A percentile compares a stretch with the other conserved stretches of the same genome.
Evolutionary conservation across 169 alveolate genomes (phyloP).

Genomic region (Plasmodium knowlesi): DNA sequence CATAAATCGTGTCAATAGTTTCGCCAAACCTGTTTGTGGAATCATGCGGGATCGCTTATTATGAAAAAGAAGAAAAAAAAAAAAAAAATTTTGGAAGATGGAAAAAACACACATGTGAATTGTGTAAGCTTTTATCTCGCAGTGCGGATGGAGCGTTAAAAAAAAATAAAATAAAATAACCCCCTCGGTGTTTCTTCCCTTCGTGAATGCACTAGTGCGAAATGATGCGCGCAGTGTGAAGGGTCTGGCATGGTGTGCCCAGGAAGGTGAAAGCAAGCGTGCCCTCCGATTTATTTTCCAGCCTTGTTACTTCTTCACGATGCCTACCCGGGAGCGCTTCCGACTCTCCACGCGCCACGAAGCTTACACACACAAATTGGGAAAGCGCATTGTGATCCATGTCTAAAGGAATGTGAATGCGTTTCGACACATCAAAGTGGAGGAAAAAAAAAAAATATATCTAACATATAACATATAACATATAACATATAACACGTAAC

Average conservation of each 20-base stretch:
- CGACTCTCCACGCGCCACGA: background rate
- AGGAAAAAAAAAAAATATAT: background rate
- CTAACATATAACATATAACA: background rate
- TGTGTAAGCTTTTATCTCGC: background rate
- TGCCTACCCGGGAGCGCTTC: background rate
- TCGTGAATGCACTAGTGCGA: background rate
- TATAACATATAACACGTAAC: background rate
- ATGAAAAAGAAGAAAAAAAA: background rate
- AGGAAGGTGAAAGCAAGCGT: background rate
- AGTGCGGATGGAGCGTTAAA: background rate
- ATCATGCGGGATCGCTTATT: background rate
- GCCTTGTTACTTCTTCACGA: background rate
- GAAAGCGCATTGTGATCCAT: background rate
- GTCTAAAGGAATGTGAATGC: background rate
- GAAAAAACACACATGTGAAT: background rate
- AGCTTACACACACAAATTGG: background rate
- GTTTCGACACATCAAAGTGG: background rate
- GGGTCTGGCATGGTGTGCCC: background rate
- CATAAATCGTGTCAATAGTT: background rate
- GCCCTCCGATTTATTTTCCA: background rate
- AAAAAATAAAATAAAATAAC: background rate
- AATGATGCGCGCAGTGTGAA: background rate
- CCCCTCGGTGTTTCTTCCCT: background rate
- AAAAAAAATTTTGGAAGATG: background rate
- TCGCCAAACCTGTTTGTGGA: background rate